These are phyloP conservation scores for Poa pratensis DNA, from an alignment of 176 grass and related monocot species.

Conservation along the genomic window DNA sequence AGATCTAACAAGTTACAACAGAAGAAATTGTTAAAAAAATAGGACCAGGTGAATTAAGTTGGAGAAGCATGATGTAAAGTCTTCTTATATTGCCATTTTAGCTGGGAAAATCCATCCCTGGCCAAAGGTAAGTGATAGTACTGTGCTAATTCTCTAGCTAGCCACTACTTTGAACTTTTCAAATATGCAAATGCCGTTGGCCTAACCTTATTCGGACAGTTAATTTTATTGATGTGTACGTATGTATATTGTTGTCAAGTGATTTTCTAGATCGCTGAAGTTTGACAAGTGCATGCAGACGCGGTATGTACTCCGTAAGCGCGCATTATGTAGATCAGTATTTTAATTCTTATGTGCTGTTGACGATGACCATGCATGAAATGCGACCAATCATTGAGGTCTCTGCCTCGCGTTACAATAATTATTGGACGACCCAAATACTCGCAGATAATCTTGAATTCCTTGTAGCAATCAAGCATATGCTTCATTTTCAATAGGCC, in stretches of 20 bases:
- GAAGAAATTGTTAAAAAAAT: neutral
- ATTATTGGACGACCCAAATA: neutral
- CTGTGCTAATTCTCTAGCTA: neutral
- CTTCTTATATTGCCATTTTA: neutral
- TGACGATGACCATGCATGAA: too few species aligned
- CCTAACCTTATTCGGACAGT: constrained; percentile 44
- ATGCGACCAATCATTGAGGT: constrained; percentile 31
- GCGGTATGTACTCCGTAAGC: too few species aligned
- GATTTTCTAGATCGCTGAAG: constrained; percentile 21
- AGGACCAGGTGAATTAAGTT: neutral
- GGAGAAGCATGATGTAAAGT: neutral
- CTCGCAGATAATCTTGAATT: too few species aligned
- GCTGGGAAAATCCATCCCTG: neutral
- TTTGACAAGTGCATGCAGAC: constrained; percentile 12
- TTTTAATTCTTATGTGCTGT: too few species aligned
- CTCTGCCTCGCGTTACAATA: neutral
- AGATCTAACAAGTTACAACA: neutral
- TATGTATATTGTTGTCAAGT: constrained; percentile 2
- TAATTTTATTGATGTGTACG: constrained; percentile 7
- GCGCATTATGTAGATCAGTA: too few species aligned
- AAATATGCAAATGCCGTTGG: constrained; percentile 45
- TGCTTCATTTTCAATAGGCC: neutral
- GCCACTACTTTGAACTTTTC: constrained; percentile 27
- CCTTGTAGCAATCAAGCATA: neutral
- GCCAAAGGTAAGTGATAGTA: neutral